Conservation (phyloP, 2,329 filamentous ascomycete genomes). For the Laburnicola sp. region DNA sequence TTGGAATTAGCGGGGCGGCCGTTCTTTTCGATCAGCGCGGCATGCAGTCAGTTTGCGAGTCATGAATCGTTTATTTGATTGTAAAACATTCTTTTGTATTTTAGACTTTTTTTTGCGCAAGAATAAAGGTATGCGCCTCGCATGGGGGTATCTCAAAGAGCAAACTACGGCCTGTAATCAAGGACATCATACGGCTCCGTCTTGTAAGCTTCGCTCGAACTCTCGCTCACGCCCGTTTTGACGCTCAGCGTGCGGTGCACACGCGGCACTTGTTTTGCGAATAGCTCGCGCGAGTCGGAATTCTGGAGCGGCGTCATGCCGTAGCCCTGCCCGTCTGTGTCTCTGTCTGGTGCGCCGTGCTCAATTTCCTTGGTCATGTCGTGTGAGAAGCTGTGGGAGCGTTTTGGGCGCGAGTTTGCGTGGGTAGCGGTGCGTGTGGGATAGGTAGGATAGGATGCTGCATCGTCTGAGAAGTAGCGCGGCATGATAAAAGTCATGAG, state of each 20-base stretch:
- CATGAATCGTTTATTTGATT: no score
- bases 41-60: no score
- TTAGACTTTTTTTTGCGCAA: no score
- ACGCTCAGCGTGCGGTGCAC: conserved; percentile 15
- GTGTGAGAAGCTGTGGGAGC: conserved; percentile 7
- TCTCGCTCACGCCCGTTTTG: conserved; percentile 21
- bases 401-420: conserved; percentile 6
- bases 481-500: conserved; percentile 45
- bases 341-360: conserved; percentile 5
- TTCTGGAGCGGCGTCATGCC: conserved; percentile 21
- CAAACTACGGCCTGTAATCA: conserved; percentile 1
- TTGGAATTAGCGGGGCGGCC: no score
- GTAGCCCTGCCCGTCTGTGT: conserved; percentile 16
- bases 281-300: conserved; percentile 20
- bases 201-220: conserved; percentile 9
- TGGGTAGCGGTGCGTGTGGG: conserved; percentile 2
- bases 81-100: no score
- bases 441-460: conserved; percentile 18
- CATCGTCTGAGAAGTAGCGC: conserved; percentile 31
- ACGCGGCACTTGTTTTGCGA: conserved; percentile 5
- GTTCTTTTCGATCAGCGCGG: no score
- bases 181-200: conserved; percentile 21
- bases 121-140: no score
- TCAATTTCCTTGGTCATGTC: conserved; percentile 11
- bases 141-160: conserved; percentile 10